Conservation (phyloP, 306 rosid genomes). For the Prosopis cineraria region DNA sequence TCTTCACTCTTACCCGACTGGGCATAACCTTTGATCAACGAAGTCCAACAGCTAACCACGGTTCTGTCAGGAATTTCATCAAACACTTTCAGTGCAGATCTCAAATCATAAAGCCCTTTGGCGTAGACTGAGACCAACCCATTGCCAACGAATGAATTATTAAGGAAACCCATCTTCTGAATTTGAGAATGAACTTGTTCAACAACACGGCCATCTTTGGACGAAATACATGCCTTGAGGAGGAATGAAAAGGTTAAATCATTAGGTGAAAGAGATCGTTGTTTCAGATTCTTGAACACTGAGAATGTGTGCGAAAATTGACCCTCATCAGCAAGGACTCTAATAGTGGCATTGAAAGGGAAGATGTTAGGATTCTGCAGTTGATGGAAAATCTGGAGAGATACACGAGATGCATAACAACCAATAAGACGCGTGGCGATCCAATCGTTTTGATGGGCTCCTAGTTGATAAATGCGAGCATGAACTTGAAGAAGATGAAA, state of each 20-base stretch:
- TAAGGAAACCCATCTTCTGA: constrained; percentile 45
- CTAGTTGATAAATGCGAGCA: constrained; percentile 45
- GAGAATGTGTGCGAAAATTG: constrained; percentile 38
- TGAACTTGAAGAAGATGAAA: constrained; percentile 59
- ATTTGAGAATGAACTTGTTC: constrained; percentile 54
- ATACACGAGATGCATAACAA: constrained; percentile 47
- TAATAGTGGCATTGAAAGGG: constrained; percentile 62
- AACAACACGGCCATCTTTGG: constrained; percentile 32
- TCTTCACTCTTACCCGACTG: constrained; percentile 45
- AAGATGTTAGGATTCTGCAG: constrained; percentile 58
- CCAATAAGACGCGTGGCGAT: constrained; percentile 70
- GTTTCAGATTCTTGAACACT: constrained; percentile 45
- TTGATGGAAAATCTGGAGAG: constrained; percentile 44
- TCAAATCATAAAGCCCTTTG: constrained; percentile 40
- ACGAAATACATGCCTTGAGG: constrained; percentile 49
- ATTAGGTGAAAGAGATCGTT: constrained; percentile 48
- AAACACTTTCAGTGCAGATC: constrained; percentile 51
- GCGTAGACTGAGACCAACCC: constrained; percentile 52
- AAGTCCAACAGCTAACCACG: constrained; percentile 51
- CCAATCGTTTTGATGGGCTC: constrained; percentile 61
- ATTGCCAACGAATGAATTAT: constrained; percentile 44
- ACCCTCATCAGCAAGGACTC: constrained; percentile 53
- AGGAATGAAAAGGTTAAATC: constrained; percentile 64
- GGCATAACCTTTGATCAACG: constrained; percentile 55
- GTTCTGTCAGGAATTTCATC: constrained; percentile 61